Conservation (phyloP, 805 yeast species). For the Lipomyces mesembrius region DNA sequence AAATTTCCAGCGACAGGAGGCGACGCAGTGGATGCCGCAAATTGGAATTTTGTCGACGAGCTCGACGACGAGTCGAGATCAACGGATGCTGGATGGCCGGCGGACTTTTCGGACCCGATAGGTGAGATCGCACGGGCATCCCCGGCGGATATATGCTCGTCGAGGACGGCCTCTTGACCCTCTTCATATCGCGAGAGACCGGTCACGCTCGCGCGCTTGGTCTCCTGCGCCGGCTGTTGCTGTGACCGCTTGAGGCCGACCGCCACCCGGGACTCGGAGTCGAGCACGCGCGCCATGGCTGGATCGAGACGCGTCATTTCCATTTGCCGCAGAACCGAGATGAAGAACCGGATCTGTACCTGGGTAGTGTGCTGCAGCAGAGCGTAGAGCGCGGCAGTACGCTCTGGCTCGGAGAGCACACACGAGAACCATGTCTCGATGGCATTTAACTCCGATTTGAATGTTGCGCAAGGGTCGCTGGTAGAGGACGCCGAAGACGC, state of each 20-base stretch:
- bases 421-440: slow-evolving; percentile 50
- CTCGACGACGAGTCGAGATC: slow-evolving; percentile 12
- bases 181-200: not conserved
- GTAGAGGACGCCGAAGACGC: slow-evolving; percentile 42
- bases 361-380: slow-evolving; percentile 46
- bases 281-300: slow-evolving; percentile 8
- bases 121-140: slow-evolving; percentile 31
- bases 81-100: slow-evolving; percentile 22
- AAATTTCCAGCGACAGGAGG: slow-evolving; percentile 37
- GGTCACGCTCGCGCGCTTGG: slow-evolving; percentile 8
- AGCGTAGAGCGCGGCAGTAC: slow-evolving; percentile 48
- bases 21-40: slow-evolving; percentile 19
- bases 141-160: not conserved
- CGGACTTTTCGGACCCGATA: slow-evolving; percentile 34
- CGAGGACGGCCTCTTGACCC: not conserved
- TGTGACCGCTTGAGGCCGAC: slow-evolving; percentile 2
- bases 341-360: slow-evolving; percentile 45
- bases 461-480: slow-evolving; percentile 19
- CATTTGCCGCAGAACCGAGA: slow-evolving; percentile 44
- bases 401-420: slow-evolving; percentile 47
- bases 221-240: slow-evolving; percentile 3
- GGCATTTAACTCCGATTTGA: slow-evolving; percentile 46
- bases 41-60: slow-evolving; percentile 17
- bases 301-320: slow-evolving; percentile 34
- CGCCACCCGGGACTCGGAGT: not conserved